Evolutionary conservation across 164 flowering plant species (phyloP), one percentile per base, ranked within the genome.

Genomic region (Vitis labrusca): DNA sequence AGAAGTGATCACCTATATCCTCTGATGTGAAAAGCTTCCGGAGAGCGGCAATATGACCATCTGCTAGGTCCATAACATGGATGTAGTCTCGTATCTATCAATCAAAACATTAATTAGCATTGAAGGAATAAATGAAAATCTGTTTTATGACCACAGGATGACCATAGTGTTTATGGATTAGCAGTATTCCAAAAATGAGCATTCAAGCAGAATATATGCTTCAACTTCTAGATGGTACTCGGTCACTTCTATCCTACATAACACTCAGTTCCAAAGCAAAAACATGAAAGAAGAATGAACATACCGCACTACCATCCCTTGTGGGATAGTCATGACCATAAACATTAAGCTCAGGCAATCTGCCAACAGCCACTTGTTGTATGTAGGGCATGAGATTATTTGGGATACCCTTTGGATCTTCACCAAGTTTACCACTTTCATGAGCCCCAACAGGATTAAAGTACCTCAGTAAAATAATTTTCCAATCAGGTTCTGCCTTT

Each of bases 381-480:
- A 95, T 88, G 71, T 88, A 95, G 63, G 99, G 99, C 97, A 95
- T 90, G 55, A 95, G 94, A 78, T 93, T 93, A 67, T 91, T 92
- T 53, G 99, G 99, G 70, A 93, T 88, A 4, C 99, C 98, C 81
- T 84, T 91, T 9, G 99, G 99, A 78, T 95, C 99, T 83, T 95
- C 99, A 63, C 99, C 99, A 63, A 95, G 78, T 76, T 70, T 80
- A 48, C 98, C 99, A 77, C 99, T 93, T 75, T 85, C 87, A 69
- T 95, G 98, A 71, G 98, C 98, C 61, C 92, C 97, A 54, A 92
- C 93, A 59, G 99, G 99, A 71, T 95, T 92, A 81, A 92, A 94
- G 82, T 92, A 94, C 66, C 99, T 85, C 44, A 95, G 79, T 68
- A 91, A 72, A 51, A 91, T 88, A 3, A 90, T 92, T 73, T 79